Evolutionary conservation across 805 yeast species (phyloP), one percentile per base, ranked within the genome.

Genomic region (Starmerella bombicola): DNA sequence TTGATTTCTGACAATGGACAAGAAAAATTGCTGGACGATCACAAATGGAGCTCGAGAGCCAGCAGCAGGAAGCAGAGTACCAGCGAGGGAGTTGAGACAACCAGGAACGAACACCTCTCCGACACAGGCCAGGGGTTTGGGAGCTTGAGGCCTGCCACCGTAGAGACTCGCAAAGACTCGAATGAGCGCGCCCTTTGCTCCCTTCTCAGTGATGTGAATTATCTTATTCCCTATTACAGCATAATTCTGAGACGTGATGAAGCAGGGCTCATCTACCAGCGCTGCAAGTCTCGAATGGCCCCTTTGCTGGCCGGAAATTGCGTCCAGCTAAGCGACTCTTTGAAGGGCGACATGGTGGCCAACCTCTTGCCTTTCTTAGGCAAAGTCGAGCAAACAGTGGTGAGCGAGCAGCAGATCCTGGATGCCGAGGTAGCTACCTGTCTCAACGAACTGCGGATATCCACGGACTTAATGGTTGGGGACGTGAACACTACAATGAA

Each of bases 401-500:
- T 45, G 9, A 28, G 9, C 9, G 37, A 37, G 39, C 52, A 48
- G 32, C 41, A 38, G 32, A 35, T 34, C 18, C 48, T 53, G 16
- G 56, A 53, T 24, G 31, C 41, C 5, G 41, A 35, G 17, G 26
- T 52, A 9, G 55, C 51, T n/a, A 24, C 40, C 9, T 35, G 49
- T 5, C 43, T 50, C 5, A 55, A 51, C 24, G 37, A 36, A 5
- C 37, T 53, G 29, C 50, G 55, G 2, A 47, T 48, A 7, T 38
- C 50, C 19, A 46, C 55, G n/a, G 57, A 53, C 29, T 45, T 53
- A 19, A 46, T 52, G 42, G 49, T 50, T 24, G 43, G 54, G 39
- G 56, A 52, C 37, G 55, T 53, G 30, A 49, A 48, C 44, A 51
- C 55, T 10, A 49, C 50, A 5, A 49, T 53, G 24, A 52, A 48